phyloP scores from a whole-genome alignment of 1,284 basidiomycete genomes.

The Leccinum angustisporum region DNA sequence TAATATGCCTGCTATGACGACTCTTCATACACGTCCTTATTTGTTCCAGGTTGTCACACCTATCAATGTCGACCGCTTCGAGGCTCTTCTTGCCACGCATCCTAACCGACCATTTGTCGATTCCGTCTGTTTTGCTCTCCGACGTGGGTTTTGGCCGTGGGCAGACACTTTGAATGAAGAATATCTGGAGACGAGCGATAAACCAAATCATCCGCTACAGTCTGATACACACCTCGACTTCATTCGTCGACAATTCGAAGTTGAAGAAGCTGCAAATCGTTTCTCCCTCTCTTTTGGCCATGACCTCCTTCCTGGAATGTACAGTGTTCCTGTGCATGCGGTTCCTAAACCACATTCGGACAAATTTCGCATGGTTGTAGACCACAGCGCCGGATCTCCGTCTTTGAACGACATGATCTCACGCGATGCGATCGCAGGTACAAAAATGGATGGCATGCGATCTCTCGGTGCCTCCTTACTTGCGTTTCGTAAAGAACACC shows the following conservation, averaged over 20 bases:
- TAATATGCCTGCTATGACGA: no score
- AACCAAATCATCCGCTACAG: not conserved
- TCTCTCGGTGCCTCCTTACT: constrained; percentile 21
- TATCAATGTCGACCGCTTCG: no score
- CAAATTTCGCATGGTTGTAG: constrained; percentile 39
- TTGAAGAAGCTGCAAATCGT: not conserved
- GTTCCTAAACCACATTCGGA: constrained; percentile 40
- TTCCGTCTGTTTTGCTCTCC: constrained; percentile 24
- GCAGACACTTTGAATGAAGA: not conserved
- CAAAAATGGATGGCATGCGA: constrained; percentile 27
- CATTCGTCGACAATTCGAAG: not conserved
- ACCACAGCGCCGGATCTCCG: constrained; percentile 36
- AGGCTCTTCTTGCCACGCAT: no score
- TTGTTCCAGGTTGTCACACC: no score
- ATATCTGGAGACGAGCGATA: not conserved
- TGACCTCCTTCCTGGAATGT: constrained; percentile 46
- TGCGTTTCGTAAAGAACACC: constrained; percentile 13
- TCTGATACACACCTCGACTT: not conserved
- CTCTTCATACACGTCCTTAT: no score
- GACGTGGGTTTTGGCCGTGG: not conserved
- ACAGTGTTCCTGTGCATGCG: constrained; percentile 39
- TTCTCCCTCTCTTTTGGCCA: constrained; percentile 31
- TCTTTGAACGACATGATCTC: constrained; percentile 42
- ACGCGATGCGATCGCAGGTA: constrained; percentile 13
- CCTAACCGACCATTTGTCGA: constrained; percentile 26